Percentiles rank a stretch among this genome's conserved stretches.
phyloP scores from a whole-genome alignment of 2,329 filamentous ascomycete genomes.

The Penicillium sp. region DNA sequence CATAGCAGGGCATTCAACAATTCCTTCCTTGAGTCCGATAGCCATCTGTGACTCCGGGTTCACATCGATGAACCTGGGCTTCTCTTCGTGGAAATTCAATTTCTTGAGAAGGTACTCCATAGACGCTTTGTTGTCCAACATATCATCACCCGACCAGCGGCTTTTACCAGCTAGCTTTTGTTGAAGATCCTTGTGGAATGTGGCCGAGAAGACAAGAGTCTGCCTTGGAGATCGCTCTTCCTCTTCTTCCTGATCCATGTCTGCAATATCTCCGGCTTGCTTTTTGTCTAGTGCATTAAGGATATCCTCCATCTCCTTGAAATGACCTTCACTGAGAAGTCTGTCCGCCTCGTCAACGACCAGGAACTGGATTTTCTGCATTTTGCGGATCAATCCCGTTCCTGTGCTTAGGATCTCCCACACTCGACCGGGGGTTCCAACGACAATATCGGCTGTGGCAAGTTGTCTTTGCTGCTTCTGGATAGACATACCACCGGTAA shows the following conservation, averaged over 20 bases:
- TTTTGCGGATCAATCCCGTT: conserved; percentile 63
- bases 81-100: conserved; percentile 78
- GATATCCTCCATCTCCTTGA: conserved; percentile 90
- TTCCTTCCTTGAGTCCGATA: conserved; percentile 75
- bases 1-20: conserved; percentile 87
- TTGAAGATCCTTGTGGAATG: conserved; percentile 87
- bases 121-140: conserved; percentile 72
- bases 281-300: conserved; percentile 72
- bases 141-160: conserved; percentile 54
- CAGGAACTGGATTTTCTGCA: conserved; percentile 74
- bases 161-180: conserved; percentile 83
- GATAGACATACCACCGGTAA: conserved; percentile 90
- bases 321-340: conserved; percentile 86
- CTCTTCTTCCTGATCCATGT: conserved; percentile 35
- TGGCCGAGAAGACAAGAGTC: conserved; percentile 94
- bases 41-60: conserved; percentile 91
- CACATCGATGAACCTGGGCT: conserved; percentile 87
- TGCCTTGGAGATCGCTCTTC: conserved; percentile 59
- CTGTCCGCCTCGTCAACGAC: conserved; percentile 94
- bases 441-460: conserved; percentile 81
- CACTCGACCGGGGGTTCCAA: conserved; percentile 85
- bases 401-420: conserved; percentile 90
- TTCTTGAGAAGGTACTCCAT: conserved; percentile 92
- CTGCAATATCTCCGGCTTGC: conserved; percentile 41
- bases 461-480: conserved; percentile 90